These are phyloP conservation scores for Nakaseomyces nivariensis DNA, from an alignment of 1,139 yeast genomes.

Conservation along the genomic window DNA sequence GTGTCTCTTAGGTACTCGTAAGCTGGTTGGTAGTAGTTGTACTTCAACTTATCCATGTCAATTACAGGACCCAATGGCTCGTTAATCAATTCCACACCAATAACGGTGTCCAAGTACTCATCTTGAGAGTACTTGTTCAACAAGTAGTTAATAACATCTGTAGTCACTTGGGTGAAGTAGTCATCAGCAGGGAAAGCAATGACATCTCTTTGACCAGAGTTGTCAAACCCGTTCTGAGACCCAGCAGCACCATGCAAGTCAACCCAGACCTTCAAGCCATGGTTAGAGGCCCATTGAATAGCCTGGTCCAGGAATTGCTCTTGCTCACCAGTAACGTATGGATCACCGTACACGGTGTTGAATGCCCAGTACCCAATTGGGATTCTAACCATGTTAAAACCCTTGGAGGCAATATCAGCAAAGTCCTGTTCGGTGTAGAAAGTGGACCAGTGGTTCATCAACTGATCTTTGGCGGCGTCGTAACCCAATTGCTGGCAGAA, in stretches of 20 bases:
- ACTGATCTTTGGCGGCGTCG: slow-evolving; percentile 41
- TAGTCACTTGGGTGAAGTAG: slow-evolving; percentile 29
- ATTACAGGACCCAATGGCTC: slow-evolving; percentile 77
- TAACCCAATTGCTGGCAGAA: slow-evolving; percentile 55
- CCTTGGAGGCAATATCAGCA: slow-evolving; percentile 46
- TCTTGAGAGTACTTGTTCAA: slow-evolving; percentile 56
- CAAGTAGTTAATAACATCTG: slow-evolving; percentile 29
- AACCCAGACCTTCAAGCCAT: slow-evolving; percentile 71
- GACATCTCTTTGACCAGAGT: slow-evolving; percentile 74
- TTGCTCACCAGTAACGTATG: slow-evolving; percentile 87
- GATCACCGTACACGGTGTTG: slow-evolving; percentile 51
- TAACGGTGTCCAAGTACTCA: slow-evolving; percentile 58
- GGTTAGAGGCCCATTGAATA: slow-evolving; percentile 57
- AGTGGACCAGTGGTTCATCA: slow-evolving; percentile 65
- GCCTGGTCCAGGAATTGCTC: slow-evolving; percentile 63
- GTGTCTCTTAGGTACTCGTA: slow-evolving; percentile 30
- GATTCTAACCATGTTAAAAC: slow-evolving; percentile 78
- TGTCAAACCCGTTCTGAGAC: slow-evolving; percentile 95
- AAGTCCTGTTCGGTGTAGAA: slow-evolving; percentile 76
- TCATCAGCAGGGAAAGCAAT: slow-evolving; percentile 51
- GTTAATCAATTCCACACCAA: slow-evolving; percentile 77
- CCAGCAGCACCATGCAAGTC: slow-evolving; percentile 96
- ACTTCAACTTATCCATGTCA: slow-evolving; percentile 47
- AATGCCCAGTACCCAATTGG: slow-evolving; percentile 98
- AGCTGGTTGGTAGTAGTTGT: slow-evolving; percentile 38